A percentile compares a stretch with the other conserved stretches of the same genome.
Conservation (phyloP, 1,284 basidiomycete genomes). For the Ganoderma multipileum region DNA sequence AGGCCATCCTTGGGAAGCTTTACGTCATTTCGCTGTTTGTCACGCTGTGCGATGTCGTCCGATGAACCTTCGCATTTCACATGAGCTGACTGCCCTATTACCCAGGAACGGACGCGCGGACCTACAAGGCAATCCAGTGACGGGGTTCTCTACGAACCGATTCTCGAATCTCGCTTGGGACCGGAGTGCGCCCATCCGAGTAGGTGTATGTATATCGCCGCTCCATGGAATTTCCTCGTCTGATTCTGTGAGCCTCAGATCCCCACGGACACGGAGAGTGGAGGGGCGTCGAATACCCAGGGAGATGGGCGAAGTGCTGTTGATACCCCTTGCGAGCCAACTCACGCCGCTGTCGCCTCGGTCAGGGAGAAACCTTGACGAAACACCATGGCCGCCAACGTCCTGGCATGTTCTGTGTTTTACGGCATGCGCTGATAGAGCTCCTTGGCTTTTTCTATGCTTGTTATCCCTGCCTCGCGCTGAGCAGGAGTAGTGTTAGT, state of each 20-base stretch:
- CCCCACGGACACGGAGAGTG: constrained; percentile 1
- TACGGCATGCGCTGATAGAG: not conserved
- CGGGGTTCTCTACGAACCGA: constrained; percentile 26
- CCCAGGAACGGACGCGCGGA: constrained; percentile 30
- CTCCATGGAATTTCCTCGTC: not conserved
- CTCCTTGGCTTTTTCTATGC: not conserved
- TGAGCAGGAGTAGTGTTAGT: not conserved
- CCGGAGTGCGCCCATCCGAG: constrained; percentile 21
- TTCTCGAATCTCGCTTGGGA: constrained; percentile 29
- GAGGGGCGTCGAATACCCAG: not conserved
- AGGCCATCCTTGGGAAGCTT: constrained; percentile 42
- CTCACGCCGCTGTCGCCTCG: not conserved
- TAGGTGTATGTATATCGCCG: constrained; percentile 18
- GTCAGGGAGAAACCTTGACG: not conserved
- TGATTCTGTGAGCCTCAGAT: not conserved
- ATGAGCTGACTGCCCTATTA: not conserved
- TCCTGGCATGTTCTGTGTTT: not conserved
- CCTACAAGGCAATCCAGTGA: constrained; percentile 24
- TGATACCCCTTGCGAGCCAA: not conserved
- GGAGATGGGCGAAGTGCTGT: constrained; percentile 2
- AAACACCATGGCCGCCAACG: not conserved
- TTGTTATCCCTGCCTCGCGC: not conserved
- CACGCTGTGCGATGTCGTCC: constrained; percentile 34
- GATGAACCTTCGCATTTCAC: not conserved
- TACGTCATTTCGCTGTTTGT: constrained; percentile 44